Percentiles rank a stretch among this genome's conserved stretches.
These are phyloP conservation scores for Apiospora saccharicola DNA, from an alignment of 2,329 filamentous ascomycete species.

Conservation along the genomic window DNA sequence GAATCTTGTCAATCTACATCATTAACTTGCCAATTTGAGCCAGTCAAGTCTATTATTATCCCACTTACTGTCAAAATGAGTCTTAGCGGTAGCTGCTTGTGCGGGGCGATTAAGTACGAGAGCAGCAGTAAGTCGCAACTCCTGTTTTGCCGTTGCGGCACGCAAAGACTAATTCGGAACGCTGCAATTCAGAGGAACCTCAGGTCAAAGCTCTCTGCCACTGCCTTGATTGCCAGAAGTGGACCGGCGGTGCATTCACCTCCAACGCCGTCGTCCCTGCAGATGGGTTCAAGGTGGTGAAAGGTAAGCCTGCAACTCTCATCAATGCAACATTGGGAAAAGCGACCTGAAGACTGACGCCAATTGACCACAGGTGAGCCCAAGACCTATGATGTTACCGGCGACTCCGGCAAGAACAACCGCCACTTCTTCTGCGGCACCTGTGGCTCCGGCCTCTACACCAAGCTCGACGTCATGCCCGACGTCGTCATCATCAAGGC, in stretches of 20 bases:
- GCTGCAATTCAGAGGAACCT: not conserved
- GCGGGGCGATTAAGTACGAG: constrained; percentile 7
- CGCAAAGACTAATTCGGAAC: not conserved
- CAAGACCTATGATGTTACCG: constrained; percentile 54
- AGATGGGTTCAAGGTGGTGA: constrained; percentile 54
- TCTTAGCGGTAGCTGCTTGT: constrained; percentile 10
- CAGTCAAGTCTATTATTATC: not conserved
- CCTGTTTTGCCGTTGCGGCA: not conserved
- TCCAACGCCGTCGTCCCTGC: constrained; percentile 60
- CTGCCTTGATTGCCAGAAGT: constrained; percentile 35
- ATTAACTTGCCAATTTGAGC: not conserved
- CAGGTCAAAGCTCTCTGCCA: constrained; percentile 11
- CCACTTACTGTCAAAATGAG: not conserved
- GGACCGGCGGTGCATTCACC: constrained; percentile 62
- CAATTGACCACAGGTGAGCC: constrained; percentile 47
- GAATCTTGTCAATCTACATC: not conserved
- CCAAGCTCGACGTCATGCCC: constrained; percentile 60
- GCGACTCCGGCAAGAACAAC: constrained; percentile 61
- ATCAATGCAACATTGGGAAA: not conserved
- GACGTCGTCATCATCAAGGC: constrained; percentile 59
- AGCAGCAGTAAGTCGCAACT: not conserved
- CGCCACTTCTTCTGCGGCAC: constrained; percentile 62
- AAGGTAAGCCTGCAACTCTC: constrained; percentile 44
- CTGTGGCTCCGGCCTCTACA: constrained; percentile 60
- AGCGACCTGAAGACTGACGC: not conserved